Conservation (phyloP, 306 rosid genomes). For the Myrica gale region DNA sequence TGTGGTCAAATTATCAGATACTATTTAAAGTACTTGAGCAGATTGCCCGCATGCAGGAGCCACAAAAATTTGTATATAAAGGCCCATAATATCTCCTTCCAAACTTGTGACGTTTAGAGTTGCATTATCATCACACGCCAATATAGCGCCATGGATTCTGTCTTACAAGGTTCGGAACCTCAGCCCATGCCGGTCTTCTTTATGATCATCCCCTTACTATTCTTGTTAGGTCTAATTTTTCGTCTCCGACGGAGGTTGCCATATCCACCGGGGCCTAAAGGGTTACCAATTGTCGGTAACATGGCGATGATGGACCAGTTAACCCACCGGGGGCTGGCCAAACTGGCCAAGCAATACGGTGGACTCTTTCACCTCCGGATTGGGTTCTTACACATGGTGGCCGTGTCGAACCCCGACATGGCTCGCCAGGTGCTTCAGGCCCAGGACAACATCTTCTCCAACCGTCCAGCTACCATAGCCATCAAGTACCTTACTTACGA, state of each 20-base stretch:
- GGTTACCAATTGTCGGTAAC: slow-evolving; percentile 74
- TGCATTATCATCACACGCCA: slow-evolving; percentile 17
- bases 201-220: slow-evolving; percentile 25
- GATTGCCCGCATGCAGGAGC: neutral
- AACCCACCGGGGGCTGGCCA: slow-evolving; percentile 78
- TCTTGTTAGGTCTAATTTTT: slow-evolving; percentile 30
- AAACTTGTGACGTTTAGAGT: slow-evolving; percentile 42
- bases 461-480: slow-evolving; percentile 82
- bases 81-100: neutral
- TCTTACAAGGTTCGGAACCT: slow-evolving; percentile 35
- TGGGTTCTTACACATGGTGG: slow-evolving; percentile 77
- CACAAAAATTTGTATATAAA: slow-evolving; percentile 26
- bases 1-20: neutral
- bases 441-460: slow-evolving; percentile 72
- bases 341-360: slow-evolving; percentile 58
- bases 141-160: slow-evolving; percentile 32
- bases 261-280: slow-evolving; percentile 82
- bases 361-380: slow-evolving; percentile 73
- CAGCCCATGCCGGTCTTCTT: slow-evolving; percentile 20
- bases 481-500: slow-evolving; percentile 76
- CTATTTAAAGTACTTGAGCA: neutral
- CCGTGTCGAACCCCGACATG: slow-evolving; percentile 48
- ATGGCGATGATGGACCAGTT: slow-evolving; percentile 73
- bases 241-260: slow-evolving; percentile 32
- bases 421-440: slow-evolving; percentile 83